phyloP scores from a whole-genome alignment of 345 rosid genomes.

The Cardamine chenopodiifolia region DNA sequence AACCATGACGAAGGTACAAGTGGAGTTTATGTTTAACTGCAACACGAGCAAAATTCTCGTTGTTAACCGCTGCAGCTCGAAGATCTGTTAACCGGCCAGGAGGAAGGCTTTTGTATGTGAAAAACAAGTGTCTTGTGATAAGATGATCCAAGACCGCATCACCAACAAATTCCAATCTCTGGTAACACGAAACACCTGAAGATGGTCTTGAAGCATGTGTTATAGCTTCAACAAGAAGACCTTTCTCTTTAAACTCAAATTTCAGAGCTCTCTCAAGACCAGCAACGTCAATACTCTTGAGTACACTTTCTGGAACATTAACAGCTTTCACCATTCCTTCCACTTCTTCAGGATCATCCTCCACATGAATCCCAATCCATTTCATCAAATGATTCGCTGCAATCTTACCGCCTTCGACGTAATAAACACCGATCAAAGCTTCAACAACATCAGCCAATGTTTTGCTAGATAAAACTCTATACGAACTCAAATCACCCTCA shows the following conservation, averaged over 20 bases:
- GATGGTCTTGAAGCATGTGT: conserved; percentile 99
- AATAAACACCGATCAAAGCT: conserved; percentile 95
- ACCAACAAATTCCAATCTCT: conserved; percentile 94
- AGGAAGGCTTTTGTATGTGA: conserved; percentile 85
- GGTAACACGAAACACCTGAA: conserved; percentile 92
- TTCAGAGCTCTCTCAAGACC: conserved; percentile 71
- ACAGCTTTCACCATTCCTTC: conserved; percentile 48
- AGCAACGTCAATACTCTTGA: conserved; percentile 79
- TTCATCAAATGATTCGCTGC: conserved; percentile 96
- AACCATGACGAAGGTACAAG: conserved; percentile 88
- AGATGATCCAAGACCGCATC: conserved; percentile 98
- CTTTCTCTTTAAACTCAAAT: conserved; percentile 57
- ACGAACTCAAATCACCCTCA: conserved; percentile 90
- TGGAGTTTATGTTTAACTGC: conserved; percentile 96
- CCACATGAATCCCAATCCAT: conserved; percentile 91
- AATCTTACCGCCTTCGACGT: conserved; percentile 84
- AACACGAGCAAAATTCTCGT: conserved; percentile 96
- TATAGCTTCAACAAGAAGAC: conserved; percentile 82
- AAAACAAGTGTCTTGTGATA: conserved; percentile 85
- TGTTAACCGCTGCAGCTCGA: conserved; percentile 98
- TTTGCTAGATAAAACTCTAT: conserved; percentile 94
- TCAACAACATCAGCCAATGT: conserved; percentile 98
- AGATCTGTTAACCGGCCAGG: conserved; percentile 98
- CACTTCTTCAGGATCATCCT: conserved; percentile 67
- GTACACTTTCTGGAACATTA: conserved; percentile 68